A percentile compares a stretch with the other conserved stretches of the same genome.
Evolutionary conservation across 306 rosid genomes (phyloP).

Genomic region (Echinosophora koreensis): DNA sequence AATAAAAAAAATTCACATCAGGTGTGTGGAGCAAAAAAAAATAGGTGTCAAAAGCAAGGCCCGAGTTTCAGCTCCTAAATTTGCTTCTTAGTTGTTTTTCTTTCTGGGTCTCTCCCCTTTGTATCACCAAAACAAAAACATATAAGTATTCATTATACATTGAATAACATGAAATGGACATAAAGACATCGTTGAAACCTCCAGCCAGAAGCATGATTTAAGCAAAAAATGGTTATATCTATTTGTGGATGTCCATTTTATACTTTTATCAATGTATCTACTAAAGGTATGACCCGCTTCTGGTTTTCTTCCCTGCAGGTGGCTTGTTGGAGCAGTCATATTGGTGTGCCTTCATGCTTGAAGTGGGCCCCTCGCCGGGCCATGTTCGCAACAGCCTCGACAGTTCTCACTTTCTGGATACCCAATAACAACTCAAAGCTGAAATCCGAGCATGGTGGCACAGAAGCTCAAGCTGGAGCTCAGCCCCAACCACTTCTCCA

Average conservation of each 20-base stretch:
- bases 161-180: neutral
- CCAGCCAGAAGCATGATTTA: neutral
- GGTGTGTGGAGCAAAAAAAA: too few relatives aligned
- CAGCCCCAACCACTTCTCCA: constrained; percentile 54
- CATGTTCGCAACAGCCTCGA: constrained; percentile 93
- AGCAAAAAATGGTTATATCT: neutral
- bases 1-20: too few relatives aligned
- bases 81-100: too few relatives aligned
- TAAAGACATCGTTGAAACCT: neutral
- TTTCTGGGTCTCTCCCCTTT: too few relatives aligned
- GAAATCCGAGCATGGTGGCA: constrained; percentile 48
- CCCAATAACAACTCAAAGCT: constrained; percentile 61
- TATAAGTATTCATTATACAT: neutral
- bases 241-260: neutral
- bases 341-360: constrained; percentile 89
- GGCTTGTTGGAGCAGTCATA: constrained; percentile 84
- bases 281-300: neutral
- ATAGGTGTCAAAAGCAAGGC: too few relatives aligned
- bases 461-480: constrained; percentile 51
- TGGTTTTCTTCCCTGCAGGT: constrained; percentile 59
- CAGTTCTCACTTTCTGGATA: constrained; percentile 93
- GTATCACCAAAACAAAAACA: too few relatives aligned
- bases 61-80: too few relatives aligned
- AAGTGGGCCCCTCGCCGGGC: constrained; percentile 96
- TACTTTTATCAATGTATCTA: neutral